Evolutionary conservation across 352 stramenopile genomes (phyloP), one percentile per base, ranked within the genome.

Genomic region (Globisporangium camurandrum): DNA sequence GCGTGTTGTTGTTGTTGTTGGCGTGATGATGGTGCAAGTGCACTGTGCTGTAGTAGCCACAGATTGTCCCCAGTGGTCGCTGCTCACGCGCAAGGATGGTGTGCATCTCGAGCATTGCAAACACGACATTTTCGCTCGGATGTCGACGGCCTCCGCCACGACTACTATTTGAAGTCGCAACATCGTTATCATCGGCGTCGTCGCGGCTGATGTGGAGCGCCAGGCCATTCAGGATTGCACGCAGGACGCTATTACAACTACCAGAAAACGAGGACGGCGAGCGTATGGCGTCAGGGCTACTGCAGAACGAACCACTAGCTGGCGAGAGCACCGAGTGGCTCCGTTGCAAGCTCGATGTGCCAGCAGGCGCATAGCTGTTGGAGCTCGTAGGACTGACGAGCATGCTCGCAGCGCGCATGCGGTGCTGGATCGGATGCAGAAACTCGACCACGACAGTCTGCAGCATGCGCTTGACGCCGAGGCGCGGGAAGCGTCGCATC

Each of bases 21-120:
- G 48, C 39, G 0, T 40, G 27, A 20, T 26, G 19, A 26, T 31
- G 20, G 22, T 70, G 57, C 40, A 79, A 57, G 44, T 85, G 67
- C 19, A 75, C 63, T 4, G 61, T 47, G 37, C 75, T 83, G 53
- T 91, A 91, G 48, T 86, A 88, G 43, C 88, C 80, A 22, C 75
- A 85, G 26, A 91, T 84, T 12, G 75, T 75, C 6, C 62, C 61
- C 0, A 91, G 54, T 5, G 80, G 69, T n/a, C 78, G 82, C 49
- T 82, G 70, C 31, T 91, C 77, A 4, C 77, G 71, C 20, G 61
- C 73, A 2, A 91, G 47, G 11, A 89, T 62, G 12, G 51, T 55
- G 23, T 75, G 71, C 80, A 89, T 91, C 51, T 89, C 80, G 24
- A 89, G 54, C 71, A 91, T 89, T 4, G 80, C 79, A 33, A 75